These are phyloP conservation scores for Amanita fuliginea DNA, from an alignment of 768 basidiomycete species.

Conservation along the genomic window DNA sequence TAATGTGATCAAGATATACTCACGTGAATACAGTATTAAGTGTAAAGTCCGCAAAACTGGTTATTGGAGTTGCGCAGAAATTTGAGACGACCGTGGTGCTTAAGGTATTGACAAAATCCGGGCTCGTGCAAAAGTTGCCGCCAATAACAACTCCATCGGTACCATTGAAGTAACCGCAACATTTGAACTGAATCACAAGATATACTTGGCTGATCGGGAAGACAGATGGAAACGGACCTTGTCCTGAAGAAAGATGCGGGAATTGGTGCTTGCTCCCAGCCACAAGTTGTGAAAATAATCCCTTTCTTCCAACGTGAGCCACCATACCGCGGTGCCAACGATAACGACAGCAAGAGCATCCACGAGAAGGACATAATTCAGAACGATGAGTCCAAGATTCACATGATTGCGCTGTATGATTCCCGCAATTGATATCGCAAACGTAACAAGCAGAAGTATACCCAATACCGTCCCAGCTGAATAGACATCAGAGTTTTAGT, in stretches of 20 bases:
- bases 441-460: constrained; percentile 53
- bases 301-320: constrained; percentile 66
- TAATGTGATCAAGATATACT: constrained; percentile 17
- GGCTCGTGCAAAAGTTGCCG: constrained; percentile 47
- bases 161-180: constrained; percentile 80
- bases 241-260: constrained; percentile 58
- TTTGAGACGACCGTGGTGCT: constrained; percentile 29
- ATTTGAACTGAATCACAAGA: constrained; percentile 43
- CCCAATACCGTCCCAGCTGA: constrained; percentile 67
- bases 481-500: background rate
- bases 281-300: constrained; percentile 55
- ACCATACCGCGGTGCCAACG: constrained; percentile 72
- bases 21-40: constrained; percentile 82
- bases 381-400: constrained; percentile 56
- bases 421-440: constrained; percentile 59
- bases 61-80: constrained; percentile 68
- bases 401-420: constrained; percentile 61
- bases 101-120: constrained; percentile 28
- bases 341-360: constrained; percentile 51
- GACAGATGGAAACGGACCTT: constrained; percentile 31
- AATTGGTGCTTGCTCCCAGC: constrained; percentile 29
- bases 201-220: background rate
- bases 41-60: constrained; percentile 54
- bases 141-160: constrained; percentile 47
- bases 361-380: constrained; percentile 64